A percentile compares a stretch with the other conserved stretches of the same genome.
Conservation (phyloP, 176 grass and related monocot genomes). For the Tillandsia leiboldiana region DNA sequence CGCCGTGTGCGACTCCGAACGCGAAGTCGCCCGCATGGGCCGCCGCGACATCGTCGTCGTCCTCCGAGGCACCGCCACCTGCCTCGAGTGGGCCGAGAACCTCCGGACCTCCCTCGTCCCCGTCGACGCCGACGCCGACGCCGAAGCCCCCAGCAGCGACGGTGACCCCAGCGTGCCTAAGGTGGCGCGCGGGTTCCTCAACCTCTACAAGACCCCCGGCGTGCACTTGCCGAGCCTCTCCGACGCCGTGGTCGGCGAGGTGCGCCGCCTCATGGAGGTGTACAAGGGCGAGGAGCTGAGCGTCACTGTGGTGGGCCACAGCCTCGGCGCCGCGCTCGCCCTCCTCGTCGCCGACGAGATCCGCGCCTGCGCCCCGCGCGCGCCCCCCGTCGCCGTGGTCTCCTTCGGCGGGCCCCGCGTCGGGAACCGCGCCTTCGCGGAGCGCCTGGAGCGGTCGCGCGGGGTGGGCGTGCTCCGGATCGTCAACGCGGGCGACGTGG, state of each 20-base stretch:
- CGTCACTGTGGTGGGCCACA: slow-evolving; percentile 88
- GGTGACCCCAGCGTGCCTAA: slow-evolving; percentile 28
- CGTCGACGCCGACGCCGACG: slow-evolving; percentile 18
- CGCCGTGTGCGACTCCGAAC: slow-evolving; percentile 78
- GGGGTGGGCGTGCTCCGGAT: slow-evolving; percentile 66
- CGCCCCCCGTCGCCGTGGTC: slow-evolving; percentile 66
- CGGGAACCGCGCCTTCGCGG: slow-evolving; percentile 59
- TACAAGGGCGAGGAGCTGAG: slow-evolving; percentile 90
- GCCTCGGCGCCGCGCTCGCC: slow-evolving; percentile 72
- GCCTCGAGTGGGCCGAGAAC: slow-evolving; percentile 92
- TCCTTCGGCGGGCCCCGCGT: slow-evolving; percentile 86
- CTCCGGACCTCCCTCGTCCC: slow-evolving; percentile 53
- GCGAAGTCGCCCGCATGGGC: slow-evolving; percentile 74
- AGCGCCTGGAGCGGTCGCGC: slow-evolving; percentile 23
- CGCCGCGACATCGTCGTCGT: slow-evolving; percentile 81
- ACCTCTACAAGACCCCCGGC: slow-evolving; percentile 68
- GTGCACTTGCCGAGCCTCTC: slow-evolving; percentile 62
- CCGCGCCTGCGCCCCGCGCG: slow-evolving; percentile 30
- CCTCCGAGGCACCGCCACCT: slow-evolving; percentile 73
- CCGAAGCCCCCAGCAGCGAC: slow-evolving; percentile 3
- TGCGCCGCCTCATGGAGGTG: slow-evolving; percentile 53
- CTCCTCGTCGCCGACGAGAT: slow-evolving; percentile 81
- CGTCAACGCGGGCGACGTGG: slow-evolving; percentile 75
- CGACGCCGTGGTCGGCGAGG: slow-evolving; percentile 51
- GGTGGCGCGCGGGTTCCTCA: slow-evolving; percentile 57